Percentiles rank a stretch among this genome's conserved stretches.
These are phyloP conservation scores for Mesembryanthemum crystallinum DNA, from an alignment of 148 eudicot species.

Conservation along the genomic window DNA sequence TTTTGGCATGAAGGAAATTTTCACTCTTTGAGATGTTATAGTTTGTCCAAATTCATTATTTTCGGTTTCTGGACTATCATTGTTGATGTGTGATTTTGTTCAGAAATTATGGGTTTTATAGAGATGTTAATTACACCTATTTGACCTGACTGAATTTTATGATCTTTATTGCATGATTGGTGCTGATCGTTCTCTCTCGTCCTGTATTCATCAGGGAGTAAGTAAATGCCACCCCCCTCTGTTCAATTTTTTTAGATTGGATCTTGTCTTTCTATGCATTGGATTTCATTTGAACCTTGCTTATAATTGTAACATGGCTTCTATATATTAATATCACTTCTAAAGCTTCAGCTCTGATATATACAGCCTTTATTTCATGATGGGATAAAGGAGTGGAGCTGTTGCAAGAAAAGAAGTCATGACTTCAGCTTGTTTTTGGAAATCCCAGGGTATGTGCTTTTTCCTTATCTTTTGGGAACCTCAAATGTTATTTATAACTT, in stretches of 20 bases:
- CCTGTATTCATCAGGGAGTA: slow-evolving; percentile 38
- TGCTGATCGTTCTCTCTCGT: slow-evolving; percentile 9
- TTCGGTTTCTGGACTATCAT: neutral
- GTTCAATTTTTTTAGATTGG: neutral
- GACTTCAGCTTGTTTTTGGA: slow-evolving; percentile 84
- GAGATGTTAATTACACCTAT: neutral
- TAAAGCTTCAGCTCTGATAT: slow-evolving; percentile 13
- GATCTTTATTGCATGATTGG: slow-evolving; percentile 20
- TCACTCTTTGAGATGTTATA: neutral
- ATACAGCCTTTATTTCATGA: slow-evolving; percentile 93
- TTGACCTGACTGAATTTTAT: slow-evolving; percentile 17
- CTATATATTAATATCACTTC: neutral
- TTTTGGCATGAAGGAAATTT: neutral
- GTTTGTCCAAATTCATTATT: neutral
- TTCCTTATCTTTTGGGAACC: slow-evolving; percentile 9
- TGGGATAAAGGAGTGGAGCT: slow-evolving; percentile 96
- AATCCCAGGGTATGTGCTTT: slow-evolving; percentile 73
- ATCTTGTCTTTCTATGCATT: neutral
- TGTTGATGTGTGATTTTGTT: neutral
- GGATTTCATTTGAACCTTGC: neutral
- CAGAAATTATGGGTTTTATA: neutral
- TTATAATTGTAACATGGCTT: neutral
- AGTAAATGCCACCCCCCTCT: slow-evolving; percentile 13
- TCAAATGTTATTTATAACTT: slow-evolving; percentile 1
- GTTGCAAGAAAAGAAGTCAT: slow-evolving; percentile 94